Conservation (phyloP, 805 yeast genomes). For the Saccharomycopsis fermentans region DNA sequence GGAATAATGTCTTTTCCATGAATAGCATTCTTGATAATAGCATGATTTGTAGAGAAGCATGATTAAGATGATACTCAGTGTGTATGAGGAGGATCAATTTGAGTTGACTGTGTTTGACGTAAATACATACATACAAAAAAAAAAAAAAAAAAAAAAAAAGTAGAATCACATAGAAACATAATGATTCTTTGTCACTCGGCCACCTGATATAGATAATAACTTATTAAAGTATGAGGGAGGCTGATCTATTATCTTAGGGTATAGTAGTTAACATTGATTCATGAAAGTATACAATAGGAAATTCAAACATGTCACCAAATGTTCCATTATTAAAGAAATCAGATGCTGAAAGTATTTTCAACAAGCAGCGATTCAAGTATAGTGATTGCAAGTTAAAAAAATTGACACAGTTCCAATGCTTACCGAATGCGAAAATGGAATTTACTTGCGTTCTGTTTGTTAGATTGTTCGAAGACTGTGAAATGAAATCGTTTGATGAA, state of each 20-base stretch:
- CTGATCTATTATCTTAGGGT: too few relatives aligned
- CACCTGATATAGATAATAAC: not conserved
- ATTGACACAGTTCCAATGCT: conserved; percentile 15
- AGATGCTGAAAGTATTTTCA: not conserved
- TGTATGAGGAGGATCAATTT: too few relatives aligned
- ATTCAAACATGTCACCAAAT: not conserved
- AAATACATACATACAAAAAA: not conserved
- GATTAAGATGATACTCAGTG: not conserved
- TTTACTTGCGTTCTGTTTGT: conserved; percentile 13
- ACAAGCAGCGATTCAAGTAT: not conserved
- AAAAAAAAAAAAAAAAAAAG: not conserved
- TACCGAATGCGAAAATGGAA: conserved; percentile 2
- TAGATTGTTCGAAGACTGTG: conserved; percentile 14
- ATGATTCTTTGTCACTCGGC: too few relatives aligned
- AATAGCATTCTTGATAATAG: not conserved
- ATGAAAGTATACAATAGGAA: too few relatives aligned
- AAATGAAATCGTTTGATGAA: conserved; percentile 3
- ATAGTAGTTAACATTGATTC: too few relatives aligned
- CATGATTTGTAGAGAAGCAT: not conserved
- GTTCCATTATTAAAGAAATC: not conserved
- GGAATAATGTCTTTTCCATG: not conserved
- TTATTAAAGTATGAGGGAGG: not conserved
- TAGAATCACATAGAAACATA: not conserved
- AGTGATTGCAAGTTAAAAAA: conserved; percentile 12
- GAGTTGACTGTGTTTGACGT: not conserved